A percentile compares a stretch with the other conserved stretches of the same genome.
Evolutionary conservation across 352 stramenopile genomes (phyloP).

Genomic region (Pythium dissotocum): DNA sequence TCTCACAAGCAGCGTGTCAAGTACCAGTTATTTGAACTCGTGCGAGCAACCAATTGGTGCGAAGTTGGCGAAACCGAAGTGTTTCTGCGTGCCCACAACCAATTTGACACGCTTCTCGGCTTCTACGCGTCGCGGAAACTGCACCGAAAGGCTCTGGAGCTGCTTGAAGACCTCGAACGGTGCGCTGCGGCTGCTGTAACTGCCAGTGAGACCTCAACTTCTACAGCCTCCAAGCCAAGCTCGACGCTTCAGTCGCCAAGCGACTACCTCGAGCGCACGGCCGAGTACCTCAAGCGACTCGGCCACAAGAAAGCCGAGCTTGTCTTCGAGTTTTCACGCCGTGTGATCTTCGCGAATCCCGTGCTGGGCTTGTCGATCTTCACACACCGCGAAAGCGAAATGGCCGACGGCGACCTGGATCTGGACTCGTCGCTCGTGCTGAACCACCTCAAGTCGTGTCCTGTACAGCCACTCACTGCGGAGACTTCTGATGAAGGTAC

Average conservation of each 20-base stretch:
- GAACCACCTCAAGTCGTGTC: conserved; percentile 70
- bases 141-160: conserved; percentile 77
- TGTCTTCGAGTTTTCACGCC: conserved; percentile 82
- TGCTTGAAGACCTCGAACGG: conserved; percentile 78
- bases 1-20: conserved; percentile 35
- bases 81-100: conserved; percentile 69
- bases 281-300: conserved; percentile 65
- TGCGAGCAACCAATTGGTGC: conserved; percentile 55
- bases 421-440: conserved; percentile 66
- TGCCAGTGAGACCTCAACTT: background rate
- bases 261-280: conserved; percentile 63
- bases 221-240: background rate
- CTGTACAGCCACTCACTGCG: conserved; percentile 6
- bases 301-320: conserved; percentile 64
- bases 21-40: conserved; percentile 54
- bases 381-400: conserved; percentile 51
- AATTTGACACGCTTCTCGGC: conserved; percentile 55
- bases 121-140: conserved; percentile 75
- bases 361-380: conserved; percentile 74
- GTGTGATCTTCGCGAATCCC: conserved; percentile 58
- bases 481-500: background rate
- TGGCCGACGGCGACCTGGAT: conserved; percentile 48
- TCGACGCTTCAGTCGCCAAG: conserved; percentile 35
- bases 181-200: conserved; percentile 37
- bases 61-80: conserved; percentile 77